phyloP scores from a whole-genome alignment of 2,329 filamentous ascomycete genomes.

The Ophiostoma tasmaniense region DNA sequence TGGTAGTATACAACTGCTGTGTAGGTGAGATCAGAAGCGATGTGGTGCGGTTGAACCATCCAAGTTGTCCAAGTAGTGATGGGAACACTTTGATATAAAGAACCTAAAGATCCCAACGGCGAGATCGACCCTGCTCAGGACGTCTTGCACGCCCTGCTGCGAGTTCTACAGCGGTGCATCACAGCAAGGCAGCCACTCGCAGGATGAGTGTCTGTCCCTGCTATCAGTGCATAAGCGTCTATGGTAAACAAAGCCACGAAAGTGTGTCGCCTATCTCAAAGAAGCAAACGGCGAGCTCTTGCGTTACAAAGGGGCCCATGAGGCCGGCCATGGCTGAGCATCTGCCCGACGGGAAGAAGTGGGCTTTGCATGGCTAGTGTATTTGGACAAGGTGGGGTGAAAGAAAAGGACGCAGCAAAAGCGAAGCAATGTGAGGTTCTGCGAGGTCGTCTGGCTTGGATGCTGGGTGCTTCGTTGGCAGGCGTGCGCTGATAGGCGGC shows the following conservation, averaged over 20 bases:
- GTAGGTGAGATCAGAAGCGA: neutral
- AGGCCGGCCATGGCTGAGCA: neutral
- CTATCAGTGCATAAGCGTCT: neutral
- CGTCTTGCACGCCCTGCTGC: neutral
- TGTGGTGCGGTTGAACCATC: neutral
- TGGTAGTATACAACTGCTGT: neutral
- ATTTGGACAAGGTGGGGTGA: neutral
- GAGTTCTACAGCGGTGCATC: neutral
- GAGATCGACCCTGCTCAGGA: no score
- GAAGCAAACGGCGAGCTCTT: neutral
- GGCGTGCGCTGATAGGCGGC: neutral
- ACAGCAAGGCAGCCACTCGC: neutral
- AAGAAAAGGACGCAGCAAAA: neutral
- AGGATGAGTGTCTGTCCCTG: neutral
- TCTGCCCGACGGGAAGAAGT: neutral
- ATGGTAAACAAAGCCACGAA: neutral
- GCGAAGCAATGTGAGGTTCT: neutral
- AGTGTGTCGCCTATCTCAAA: neutral
- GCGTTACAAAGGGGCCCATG: neutral
- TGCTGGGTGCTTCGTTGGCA: neutral
- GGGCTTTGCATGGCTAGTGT: neutral
- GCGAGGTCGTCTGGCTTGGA: neutral
- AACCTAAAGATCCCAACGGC: neutral
- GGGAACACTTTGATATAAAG: neutral
- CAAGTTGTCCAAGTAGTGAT: neutral